Evolutionary conservation across 345 rosid genomes (phyloP).

Genomic region (Dimocarpus longan): DNA sequence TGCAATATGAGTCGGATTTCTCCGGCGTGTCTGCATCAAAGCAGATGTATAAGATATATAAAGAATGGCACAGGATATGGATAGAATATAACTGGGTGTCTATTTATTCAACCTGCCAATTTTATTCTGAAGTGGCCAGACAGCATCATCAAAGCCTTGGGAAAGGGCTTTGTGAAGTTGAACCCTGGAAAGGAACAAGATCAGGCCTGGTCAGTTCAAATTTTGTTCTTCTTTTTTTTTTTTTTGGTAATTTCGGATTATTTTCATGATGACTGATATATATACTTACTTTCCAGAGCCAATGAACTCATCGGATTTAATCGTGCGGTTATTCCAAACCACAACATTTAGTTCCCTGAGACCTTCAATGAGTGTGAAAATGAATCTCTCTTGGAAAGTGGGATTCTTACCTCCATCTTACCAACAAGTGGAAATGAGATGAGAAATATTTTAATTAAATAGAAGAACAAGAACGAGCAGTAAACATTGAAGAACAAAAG

Average conservation of each 20-base stretch:
- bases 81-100: background rate
- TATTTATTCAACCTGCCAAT: constrained; percentile 35
- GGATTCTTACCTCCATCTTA: constrained; percentile 60
- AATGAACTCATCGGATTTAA: constrained; percentile 47
- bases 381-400: constrained; percentile 53
- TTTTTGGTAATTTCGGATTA: background rate
- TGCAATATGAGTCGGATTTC: constrained; percentile 50
- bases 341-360: constrained; percentile 40
- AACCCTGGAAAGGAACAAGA: constrained; percentile 30
- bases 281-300: constrained; percentile 49
- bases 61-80: background rate
- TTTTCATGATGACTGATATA: background rate
- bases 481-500: too few relatives aligned
- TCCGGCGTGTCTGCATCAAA: constrained; percentile 41
- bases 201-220: background rate
- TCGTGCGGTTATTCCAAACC: constrained; percentile 54
- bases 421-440: background rate
- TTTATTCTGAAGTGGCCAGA: constrained; percentile 43
- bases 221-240: background rate
- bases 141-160: constrained; percentile 49
- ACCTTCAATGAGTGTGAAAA: constrained; percentile 52
- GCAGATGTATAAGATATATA: constrained; percentile 4
- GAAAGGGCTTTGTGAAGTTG: constrained; percentile 52
- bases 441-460: background rate
- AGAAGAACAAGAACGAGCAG: too few relatives aligned